A percentile compares a stretch with the other conserved stretches of the same genome.
phyloP scores from a whole-genome alignment of 371 early-diverging fungal genomes.

The Syncephalis fuscata region DNA sequence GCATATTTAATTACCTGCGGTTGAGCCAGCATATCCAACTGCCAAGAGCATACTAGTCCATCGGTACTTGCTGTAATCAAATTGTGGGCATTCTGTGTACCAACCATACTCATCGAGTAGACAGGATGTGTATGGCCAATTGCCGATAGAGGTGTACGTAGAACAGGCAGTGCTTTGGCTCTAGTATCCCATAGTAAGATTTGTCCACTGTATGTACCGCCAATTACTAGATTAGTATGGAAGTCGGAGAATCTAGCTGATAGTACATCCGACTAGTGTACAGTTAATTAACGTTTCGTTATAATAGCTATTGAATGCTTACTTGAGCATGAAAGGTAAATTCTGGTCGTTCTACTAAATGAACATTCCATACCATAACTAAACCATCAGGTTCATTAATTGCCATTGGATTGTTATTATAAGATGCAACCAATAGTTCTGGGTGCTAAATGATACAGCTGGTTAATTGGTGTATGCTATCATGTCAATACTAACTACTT shows the following conservation, averaged over 20 bases:
- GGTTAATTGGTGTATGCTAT: neutral
- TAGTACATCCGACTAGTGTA: slow-evolving; percentile 86
- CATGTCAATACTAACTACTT: slow-evolving; percentile 1
- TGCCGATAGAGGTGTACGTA: slow-evolving; percentile 74
- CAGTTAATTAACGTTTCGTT: too few relatives aligned
- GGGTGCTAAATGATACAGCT: slow-evolving; percentile 34
- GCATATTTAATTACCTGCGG: slow-evolving; percentile 37
- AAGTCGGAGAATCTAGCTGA: slow-evolving; percentile 78
- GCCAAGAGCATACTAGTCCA: slow-evolving; percentile 92
- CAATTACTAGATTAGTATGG: slow-evolving; percentile 79
- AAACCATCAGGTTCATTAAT: slow-evolving; percentile 88
- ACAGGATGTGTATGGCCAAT: slow-evolving; percentile 95
- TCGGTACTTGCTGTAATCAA: slow-evolving; percentile 84
- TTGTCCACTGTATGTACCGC: slow-evolving; percentile 94
- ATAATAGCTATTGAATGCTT: slow-evolving; percentile 1
- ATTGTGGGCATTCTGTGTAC: slow-evolving; percentile 87
- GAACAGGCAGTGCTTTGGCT: slow-evolving; percentile 65
- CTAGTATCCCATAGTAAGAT: slow-evolving; percentile 94
- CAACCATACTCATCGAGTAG: slow-evolving; percentile 73
- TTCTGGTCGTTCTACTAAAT: slow-evolving; percentile 77
- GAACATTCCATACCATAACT: slow-evolving; percentile 85
- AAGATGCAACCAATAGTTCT: slow-evolving; percentile 72
- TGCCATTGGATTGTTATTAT: slow-evolving; percentile 74
- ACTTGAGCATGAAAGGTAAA: slow-evolving; percentile 82
- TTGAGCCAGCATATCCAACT: slow-evolving; percentile 88